Evolutionary conservation across 2,329 filamentous ascomycete genomes (phyloP).

Genomic region (Metarhizium album): DNA sequence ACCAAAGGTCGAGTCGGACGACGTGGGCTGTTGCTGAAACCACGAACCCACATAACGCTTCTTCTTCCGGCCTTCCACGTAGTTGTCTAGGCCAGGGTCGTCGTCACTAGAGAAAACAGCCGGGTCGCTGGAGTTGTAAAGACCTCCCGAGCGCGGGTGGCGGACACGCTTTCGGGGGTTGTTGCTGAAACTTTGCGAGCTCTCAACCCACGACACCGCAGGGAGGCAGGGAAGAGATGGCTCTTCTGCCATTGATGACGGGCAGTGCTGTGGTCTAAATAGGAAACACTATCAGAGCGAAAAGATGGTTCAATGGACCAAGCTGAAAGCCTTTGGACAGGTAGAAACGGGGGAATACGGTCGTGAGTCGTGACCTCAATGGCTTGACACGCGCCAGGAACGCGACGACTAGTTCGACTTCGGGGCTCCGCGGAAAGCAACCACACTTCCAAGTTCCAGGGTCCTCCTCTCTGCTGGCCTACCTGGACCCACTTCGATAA

Average conservation of each 20-base stretch:
- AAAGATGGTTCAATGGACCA: not conserved
- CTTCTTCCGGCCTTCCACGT: conserved; percentile 41
- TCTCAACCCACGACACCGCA: conserved; percentile 27
- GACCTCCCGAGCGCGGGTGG: conserved; percentile 16
- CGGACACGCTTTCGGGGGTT: conserved; percentile 29
- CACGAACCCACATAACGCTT: conserved; percentile 59
- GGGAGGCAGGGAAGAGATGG: conserved; percentile 29
- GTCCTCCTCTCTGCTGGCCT: conserved; percentile 4
- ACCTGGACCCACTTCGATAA: not conserved
- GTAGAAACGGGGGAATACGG: not conserved
- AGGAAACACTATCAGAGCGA: not conserved
- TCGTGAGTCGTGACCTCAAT: not conserved
- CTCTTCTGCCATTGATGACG: conserved; percentile 28
- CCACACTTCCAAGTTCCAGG: conserved; percentile 1
- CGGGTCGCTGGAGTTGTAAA: conserved; percentile 57
- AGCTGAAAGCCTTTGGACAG: not conserved
- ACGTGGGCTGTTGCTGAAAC: conserved; percentile 50
- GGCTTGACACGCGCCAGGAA: conserved; percentile 1
- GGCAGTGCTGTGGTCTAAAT: not conserved
- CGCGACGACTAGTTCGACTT: conserved; percentile 1
- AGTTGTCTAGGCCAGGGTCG: conserved; percentile 56
- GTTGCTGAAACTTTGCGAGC: conserved; percentile 28
- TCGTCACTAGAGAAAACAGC: conserved; percentile 64
- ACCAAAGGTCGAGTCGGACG: conserved; percentile 36
- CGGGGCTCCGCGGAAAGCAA: not conserved